phyloP scores from a whole-genome alignment of 306 rosid species.

The Rubus idaeus region DNA sequence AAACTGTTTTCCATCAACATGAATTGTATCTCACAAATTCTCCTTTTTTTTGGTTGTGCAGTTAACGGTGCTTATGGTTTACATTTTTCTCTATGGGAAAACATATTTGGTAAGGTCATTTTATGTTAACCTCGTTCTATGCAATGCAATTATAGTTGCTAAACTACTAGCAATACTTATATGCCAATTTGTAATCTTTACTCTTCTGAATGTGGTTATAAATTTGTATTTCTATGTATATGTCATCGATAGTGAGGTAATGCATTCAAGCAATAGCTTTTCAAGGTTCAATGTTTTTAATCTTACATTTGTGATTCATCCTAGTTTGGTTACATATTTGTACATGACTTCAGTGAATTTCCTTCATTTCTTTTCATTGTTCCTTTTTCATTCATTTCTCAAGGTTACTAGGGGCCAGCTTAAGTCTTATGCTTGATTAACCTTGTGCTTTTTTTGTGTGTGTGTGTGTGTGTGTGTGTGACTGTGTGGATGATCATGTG shows the following conservation, averaged over 20 bases:
- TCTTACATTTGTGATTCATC: not conserved
- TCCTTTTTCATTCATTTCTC: not conserved
- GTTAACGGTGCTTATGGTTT: constrained; percentile 90
- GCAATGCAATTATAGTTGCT: not conserved
- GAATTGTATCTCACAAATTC: constrained; percentile 25
- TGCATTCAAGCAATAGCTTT: not conserved
- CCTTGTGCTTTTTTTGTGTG: not conserved
- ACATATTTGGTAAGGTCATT: constrained; percentile 68
- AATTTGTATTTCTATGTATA: not conserved
- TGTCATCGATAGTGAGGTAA: not conserved
- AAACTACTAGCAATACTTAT: not conserved
- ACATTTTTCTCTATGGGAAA: constrained; percentile 81
- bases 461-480: not conserved
- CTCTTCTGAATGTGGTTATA: not conserved
- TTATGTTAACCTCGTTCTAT: not conserved
- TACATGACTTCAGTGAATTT: not conserved
- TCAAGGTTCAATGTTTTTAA: not conserved
- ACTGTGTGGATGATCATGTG: not conserved
- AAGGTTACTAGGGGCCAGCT: not conserved
- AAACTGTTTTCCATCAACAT: not conserved
- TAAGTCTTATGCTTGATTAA: not conserved
- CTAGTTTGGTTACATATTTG: not conserved
- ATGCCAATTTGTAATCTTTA: not conserved
- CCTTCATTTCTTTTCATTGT: not conserved
- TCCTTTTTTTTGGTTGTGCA: constrained; percentile 44